A percentile compares a stretch with the other conserved stretches of the same genome.
Conservation (phyloP, 805 yeast genomes). For the Barnettozyma salicaria region DNA sequence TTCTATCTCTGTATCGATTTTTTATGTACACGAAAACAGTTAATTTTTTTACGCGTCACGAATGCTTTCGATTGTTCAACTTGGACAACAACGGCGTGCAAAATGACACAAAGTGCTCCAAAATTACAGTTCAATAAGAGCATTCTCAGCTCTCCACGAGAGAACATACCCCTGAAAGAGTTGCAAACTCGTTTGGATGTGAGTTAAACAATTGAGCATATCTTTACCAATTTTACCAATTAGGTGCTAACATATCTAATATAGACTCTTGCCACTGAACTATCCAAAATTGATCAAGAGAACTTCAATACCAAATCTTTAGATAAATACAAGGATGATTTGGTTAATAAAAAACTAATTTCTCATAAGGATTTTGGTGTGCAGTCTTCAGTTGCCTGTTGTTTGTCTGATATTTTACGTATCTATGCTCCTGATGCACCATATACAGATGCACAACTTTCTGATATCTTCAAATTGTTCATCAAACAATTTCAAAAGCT, state of each 20-base stretch:
- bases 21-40: too few species aligned
- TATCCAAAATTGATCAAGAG: slow-evolving; percentile 59
- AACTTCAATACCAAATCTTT: slow-evolving; percentile 41
- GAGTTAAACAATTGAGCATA: slow-evolving; percentile 8
- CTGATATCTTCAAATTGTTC: slow-evolving; percentile 61
- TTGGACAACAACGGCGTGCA: neutral
- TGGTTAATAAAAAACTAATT: slow-evolving; percentile 53
- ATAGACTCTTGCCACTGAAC: slow-evolving; percentile 52
- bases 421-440: slow-evolving; percentile 91
- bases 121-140: slow-evolving; percentile 37
- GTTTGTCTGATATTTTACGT: slow-evolving; percentile 68
- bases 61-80: neutral
- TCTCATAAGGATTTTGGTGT: slow-evolving; percentile 61
- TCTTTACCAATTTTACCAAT: neutral
- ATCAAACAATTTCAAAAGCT: slow-evolving; percentile 55
- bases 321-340: slow-evolving; percentile 41
- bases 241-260: slow-evolving; percentile 10
- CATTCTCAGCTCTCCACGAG: slow-evolving; percentile 50
- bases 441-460: slow-evolving; percentile 55
- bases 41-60: slow-evolving; percentile 2
- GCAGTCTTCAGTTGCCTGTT: slow-evolving; percentile 63
- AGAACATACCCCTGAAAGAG: slow-evolving; percentile 57
- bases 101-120: slow-evolving; percentile 14
- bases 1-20: too few species aligned
- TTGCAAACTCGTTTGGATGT: slow-evolving; percentile 49